Evolutionary conservation across 305 asterid species (phyloP).

Genomic region (Lippia alba): DNA sequence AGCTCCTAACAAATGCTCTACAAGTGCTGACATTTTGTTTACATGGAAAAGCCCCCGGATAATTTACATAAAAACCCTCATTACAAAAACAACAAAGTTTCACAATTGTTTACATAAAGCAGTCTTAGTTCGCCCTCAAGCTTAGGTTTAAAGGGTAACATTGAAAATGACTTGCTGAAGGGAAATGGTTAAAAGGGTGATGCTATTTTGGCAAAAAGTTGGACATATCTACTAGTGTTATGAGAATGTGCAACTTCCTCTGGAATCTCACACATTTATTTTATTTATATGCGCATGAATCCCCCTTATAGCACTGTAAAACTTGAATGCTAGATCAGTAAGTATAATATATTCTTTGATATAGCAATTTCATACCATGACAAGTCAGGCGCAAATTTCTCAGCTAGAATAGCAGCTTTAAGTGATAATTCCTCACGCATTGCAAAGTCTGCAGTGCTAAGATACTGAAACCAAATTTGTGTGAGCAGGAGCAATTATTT

Average conservation of each 20-base stretch:
- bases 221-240: not conserved
- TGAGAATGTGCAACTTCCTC: not conserved
- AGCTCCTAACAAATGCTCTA: not conserved
- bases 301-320: not conserved
- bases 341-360: conserved; percentile 21
- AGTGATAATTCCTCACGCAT: conserved; percentile 97
- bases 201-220: not conserved
- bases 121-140: not conserved
- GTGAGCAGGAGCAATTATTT: conserved; percentile 35
- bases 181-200: not conserved
- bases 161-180: not conserved
- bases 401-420: conserved; percentile 95
- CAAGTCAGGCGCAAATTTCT: conserved; percentile 98
- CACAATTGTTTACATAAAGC: not conserved
- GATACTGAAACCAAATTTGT: conserved; percentile 70
- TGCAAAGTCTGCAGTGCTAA: conserved; percentile 88
- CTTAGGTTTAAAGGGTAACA: conserved; percentile 2
- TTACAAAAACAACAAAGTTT: not conserved
- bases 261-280: conserved; percentile 7
- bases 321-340: conserved; percentile 19
- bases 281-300: conserved; percentile 1
- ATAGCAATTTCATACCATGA: conserved; percentile 72
- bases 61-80: not conserved
- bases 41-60: not conserved
- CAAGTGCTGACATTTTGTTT: not conserved